These are phyloP conservation scores for Aspergillus sojae DNA, from an alignment of 2,329 filamentous ascomycete species.

Conservation along the genomic window DNA sequence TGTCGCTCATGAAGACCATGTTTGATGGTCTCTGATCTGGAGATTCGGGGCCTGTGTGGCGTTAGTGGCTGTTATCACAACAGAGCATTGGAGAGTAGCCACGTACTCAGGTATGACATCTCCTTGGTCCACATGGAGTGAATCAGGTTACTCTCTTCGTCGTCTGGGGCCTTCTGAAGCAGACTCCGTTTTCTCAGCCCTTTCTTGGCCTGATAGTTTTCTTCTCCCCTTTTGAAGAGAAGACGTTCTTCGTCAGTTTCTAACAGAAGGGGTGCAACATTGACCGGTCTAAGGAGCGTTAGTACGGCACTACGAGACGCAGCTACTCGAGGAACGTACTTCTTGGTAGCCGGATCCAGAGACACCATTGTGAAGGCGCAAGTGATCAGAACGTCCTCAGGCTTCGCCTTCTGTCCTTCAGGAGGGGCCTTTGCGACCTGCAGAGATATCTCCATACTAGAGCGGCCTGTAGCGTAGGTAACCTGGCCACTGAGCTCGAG, in stretches of 20 bases:
- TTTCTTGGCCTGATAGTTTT: constrained; percentile 69
- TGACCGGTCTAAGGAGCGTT: constrained; percentile 54
- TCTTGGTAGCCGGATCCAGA: constrained; percentile 68
- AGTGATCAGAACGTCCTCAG: constrained; percentile 68
- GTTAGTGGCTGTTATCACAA: constrained; percentile 3
- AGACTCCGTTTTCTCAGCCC: constrained; percentile 62
- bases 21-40: constrained; percentile 58
- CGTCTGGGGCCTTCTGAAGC: constrained; percentile 68
- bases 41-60: constrained; percentile 55
- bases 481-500: constrained; percentile 71
- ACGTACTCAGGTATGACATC: constrained; percentile 61
- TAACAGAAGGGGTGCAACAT: constrained; percentile 62
- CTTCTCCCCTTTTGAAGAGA: constrained; percentile 65
- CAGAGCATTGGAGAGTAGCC: neutral
- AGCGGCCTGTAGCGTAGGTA: constrained; percentile 72
- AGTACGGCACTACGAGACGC: neutral
- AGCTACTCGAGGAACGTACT: constrained; percentile 37
- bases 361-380: constrained; percentile 80
- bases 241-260: constrained; percentile 67
- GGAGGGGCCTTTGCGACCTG: constrained; percentile 70
- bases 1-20: constrained; percentile 64
- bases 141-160: constrained; percentile 71
- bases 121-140: constrained; percentile 74
- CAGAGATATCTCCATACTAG: constrained; percentile 73
- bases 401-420: constrained; percentile 56